Conservation (phyloP, 768 basidiomycete genomes). For the Naganishia randhawae region DNA sequence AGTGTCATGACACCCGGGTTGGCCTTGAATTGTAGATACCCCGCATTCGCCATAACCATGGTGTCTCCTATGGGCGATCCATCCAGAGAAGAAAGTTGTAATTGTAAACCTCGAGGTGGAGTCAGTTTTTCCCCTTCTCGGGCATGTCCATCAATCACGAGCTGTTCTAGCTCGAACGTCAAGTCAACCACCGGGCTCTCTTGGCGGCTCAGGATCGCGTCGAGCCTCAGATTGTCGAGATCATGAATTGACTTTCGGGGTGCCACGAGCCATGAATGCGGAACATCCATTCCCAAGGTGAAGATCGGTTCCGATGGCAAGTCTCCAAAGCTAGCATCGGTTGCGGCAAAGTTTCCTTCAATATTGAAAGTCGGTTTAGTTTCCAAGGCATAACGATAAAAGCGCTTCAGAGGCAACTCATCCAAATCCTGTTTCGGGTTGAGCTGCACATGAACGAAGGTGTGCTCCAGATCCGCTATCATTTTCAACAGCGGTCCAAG, state of each 20-base stretch:
- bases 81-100: conserved; percentile 64
- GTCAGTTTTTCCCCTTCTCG: conserved; percentile 63
- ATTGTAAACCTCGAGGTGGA: conserved; percentile 84
- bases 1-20: conserved; percentile 82
- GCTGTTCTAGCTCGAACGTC: conserved; percentile 75
- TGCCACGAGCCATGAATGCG: conserved; percentile 85
- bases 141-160: conserved; percentile 92
- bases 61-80: conserved; percentile 68
- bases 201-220: conserved; percentile 56
- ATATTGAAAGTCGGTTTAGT: conserved; percentile 63
- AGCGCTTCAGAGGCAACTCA: conserved; percentile 87
- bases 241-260: conserved; percentile 85
- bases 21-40: conserved; percentile 92
- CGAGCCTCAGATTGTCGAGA: conserved; percentile 89
- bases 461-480: conserved; percentile 42
- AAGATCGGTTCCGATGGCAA: conserved; percentile 84
- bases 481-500: conserved; percentile 71
- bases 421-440: conserved; percentile 62
- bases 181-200: conserved; percentile 38
- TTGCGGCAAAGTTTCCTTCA: conserved; percentile 61
- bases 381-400: conserved; percentile 75
- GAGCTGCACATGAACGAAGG: conserved; percentile 67
- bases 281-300: conserved; percentile 88
- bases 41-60: conserved; percentile 86
- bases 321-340: conserved; percentile 63